Conservation (phyloP, 164 flowering plant species). For the Magnolia sinica region DNA sequence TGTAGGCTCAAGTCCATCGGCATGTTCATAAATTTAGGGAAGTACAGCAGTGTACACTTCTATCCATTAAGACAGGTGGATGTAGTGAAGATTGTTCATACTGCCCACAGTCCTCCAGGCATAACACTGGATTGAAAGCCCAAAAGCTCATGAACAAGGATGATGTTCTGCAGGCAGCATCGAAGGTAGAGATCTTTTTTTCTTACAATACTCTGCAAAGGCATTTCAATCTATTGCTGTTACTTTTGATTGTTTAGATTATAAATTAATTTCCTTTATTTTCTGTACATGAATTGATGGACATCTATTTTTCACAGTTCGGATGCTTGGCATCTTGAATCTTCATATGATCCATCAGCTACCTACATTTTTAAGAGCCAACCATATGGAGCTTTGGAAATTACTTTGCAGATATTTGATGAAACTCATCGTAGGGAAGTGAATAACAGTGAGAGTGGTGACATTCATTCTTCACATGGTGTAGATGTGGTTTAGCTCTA, state of each 20-base stretch:
- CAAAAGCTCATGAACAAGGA: conserved; percentile 89
- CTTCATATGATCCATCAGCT: not conserved
- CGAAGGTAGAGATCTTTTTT: conserved; percentile 42
- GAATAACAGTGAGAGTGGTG: too few species aligned
- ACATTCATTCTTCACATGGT: too few species aligned
- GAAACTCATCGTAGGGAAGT: too few species aligned
- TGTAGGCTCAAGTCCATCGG: conserved; percentile 98
- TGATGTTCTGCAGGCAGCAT: conserved; percentile 78
- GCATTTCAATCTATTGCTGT: not conserved
- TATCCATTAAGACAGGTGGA: conserved; percentile 96
- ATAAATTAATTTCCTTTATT: not conserved
- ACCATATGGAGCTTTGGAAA: too few species aligned
- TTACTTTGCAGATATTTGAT: too few species aligned
- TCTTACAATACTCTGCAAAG: not conserved
- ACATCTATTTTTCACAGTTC: not conserved
- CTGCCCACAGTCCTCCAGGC: conserved; percentile 96
- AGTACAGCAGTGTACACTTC: conserved; percentile 97
- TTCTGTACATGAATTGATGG: not conserved
- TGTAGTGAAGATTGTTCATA: conserved; percentile 99
- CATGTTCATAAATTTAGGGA: conserved; percentile 95
- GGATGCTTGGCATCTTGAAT: not conserved
- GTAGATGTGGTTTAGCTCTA: too few species aligned
- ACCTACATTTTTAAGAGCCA: not conserved
- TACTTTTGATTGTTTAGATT: not conserved
- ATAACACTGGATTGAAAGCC: conserved; percentile 79